phyloP scores from a whole-genome alignment of 768 basidiomycete genomes.

The Suillus americanus region DNA sequence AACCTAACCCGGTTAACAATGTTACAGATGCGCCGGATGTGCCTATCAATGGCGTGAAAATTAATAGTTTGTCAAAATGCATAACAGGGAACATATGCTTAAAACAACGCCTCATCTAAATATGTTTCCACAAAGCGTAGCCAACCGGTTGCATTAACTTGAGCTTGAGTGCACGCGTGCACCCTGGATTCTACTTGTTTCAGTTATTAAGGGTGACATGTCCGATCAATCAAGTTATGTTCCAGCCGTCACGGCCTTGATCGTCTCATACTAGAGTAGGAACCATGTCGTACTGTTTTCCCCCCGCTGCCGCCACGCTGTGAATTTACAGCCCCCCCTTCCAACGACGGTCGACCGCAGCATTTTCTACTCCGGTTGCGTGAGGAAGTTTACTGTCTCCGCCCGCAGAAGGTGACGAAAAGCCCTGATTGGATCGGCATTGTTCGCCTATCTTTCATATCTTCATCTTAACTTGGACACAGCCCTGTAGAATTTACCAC shows the following conservation, averaged over 20 bases:
- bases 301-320: neutral
- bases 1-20: slow-evolving; percentile 2
- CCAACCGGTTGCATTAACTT: neutral
- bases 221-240: neutral
- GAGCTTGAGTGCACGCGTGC: neutral
- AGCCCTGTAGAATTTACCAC: neutral
- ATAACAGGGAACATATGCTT: no score
- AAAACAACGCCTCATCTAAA: neutral
- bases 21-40: slow-evolving; percentile 58
- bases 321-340: no score
- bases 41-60: slow-evolving; percentile 73
- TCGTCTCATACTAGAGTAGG: neutral
- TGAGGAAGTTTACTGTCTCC: neutral
- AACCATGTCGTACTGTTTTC: neutral
- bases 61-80: slow-evolving; percentile 25
- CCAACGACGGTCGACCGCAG: neutral
- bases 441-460: slow-evolving; percentile 2
- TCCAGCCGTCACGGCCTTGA: neutral
- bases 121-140: no score
- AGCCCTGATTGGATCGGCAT: neutral
- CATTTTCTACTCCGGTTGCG: neutral
- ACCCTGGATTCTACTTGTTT: neutral
- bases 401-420: neutral
- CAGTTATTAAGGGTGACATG: slow-evolving; percentile 1
- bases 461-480: slow-evolving; percentile 7